phyloP scores from a whole-genome alignment of 2,329 filamentous ascomycete species.

The Colletotrichum karsti region DNA sequence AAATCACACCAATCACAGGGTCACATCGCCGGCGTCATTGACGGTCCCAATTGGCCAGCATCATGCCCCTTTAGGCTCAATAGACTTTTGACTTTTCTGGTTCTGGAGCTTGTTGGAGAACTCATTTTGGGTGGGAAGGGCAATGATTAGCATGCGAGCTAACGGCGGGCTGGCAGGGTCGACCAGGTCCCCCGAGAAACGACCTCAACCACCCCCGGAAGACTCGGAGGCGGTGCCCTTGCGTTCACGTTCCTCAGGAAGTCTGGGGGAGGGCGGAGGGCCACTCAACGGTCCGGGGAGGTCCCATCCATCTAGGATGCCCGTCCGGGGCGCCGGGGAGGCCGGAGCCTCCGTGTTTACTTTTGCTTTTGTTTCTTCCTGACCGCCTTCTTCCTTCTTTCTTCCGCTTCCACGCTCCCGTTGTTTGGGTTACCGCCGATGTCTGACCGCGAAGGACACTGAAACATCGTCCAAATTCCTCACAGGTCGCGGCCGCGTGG shows the following conservation, averaged over 20 bases:
- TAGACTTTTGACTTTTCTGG: slow-evolving; percentile 8
- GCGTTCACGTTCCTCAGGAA: neutral
- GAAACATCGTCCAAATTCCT: slow-evolving; percentile 21
- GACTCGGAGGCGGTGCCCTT: neutral
- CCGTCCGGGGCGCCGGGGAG: neutral
- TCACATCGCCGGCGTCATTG: neutral
- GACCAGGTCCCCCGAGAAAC: neutral
- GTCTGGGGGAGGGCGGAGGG: neutral
- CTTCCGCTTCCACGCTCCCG: neutral
- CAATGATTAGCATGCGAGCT: slow-evolving; percentile 2
- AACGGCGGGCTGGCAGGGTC: slow-evolving; percentile 5
- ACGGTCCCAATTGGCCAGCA: neutral
- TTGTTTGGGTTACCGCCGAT: slow-evolving; percentile 12
- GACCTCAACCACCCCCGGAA: neutral
- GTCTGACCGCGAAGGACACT: slow-evolving; percentile 13
- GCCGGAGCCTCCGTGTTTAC: slow-evolving; percentile 9
- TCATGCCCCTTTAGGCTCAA: neutral
- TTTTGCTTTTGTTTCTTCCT: neutral
- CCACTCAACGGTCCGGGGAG: slow-evolving; percentile 14
- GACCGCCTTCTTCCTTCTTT: neutral
- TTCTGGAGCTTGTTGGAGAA: slow-evolving; percentile 3
- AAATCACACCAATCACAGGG: slow-evolving; percentile 12
- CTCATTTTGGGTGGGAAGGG: neutral
- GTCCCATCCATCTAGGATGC: neutral
- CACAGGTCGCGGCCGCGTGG: slow-evolving; percentile 12